These are phyloP conservation scores for Colletotrichum eremochloae DNA, from an alignment of 2,329 filamentous ascomycete species.

Conservation along the genomic window DNA sequence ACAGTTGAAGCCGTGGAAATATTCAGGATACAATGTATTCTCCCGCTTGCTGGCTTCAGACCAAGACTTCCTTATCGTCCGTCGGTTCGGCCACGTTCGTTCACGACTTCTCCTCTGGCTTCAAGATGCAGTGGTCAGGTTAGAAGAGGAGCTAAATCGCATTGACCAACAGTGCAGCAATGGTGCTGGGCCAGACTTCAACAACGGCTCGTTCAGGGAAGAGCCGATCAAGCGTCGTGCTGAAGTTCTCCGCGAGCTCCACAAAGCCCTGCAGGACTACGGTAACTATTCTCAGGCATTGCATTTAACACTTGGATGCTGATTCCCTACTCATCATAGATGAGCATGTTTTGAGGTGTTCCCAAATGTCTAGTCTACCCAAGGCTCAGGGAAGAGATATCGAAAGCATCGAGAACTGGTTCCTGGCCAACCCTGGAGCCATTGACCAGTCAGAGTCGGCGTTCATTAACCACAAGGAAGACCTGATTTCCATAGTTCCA, in stretches of 20 bases:
- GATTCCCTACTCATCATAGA: not conserved
- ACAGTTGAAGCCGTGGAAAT: not conserved
- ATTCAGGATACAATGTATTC: not conserved
- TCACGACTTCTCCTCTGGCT: not conserved
- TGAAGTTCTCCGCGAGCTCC: not conserved
- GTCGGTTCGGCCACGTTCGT: not conserved
- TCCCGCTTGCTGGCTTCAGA: not conserved
- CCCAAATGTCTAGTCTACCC: not conserved
- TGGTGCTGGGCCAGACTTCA: not conserved
- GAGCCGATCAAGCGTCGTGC: not conserved
- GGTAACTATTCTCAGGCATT: not conserved
- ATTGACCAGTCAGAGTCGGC: not conserved
- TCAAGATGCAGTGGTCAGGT: not conserved
- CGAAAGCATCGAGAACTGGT: not conserved
- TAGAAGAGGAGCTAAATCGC: not conserved
- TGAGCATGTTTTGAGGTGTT: not conserved
- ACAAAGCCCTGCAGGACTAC: not conserved
- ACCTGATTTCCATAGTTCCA: not conserved
- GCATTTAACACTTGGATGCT: not conserved
- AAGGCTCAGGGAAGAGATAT: not conserved
- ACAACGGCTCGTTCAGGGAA: not conserved
- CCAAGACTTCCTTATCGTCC: not conserved
- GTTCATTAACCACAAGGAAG: not conserved
- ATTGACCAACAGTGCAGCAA: not conserved
- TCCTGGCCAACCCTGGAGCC: not conserved